These are phyloP conservation scores for Durio zibethinus DNA, from an alignment of 345 rosid genomes.

Conservation along the genomic window DNA sequence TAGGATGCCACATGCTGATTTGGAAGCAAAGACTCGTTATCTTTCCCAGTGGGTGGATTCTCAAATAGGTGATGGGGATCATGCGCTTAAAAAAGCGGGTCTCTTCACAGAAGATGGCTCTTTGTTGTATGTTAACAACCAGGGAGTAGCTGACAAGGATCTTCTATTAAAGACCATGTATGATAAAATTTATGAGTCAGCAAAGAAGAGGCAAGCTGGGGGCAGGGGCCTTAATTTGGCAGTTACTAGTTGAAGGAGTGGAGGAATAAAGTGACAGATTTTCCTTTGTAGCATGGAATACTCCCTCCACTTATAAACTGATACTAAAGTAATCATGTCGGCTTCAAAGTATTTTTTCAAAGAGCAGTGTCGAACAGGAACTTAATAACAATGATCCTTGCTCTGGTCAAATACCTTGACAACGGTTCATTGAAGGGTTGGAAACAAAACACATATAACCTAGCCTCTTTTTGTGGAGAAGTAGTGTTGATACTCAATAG, in stretches of 20 bases:
- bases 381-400: constrained; percentile 2
- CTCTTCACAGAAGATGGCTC: constrained; percentile 17
- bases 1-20: constrained; percentile 16
- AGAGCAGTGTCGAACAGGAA: background rate
- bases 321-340: constrained; percentile 17
- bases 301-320: constrained; percentile 33
- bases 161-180: constrained; percentile 10
- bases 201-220: constrained; percentile 16
- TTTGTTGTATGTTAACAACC: background rate
- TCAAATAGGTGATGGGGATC: constrained; percentile 17
- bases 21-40: constrained; percentile 6
- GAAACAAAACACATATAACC: background rate
- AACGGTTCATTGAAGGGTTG: background rate
- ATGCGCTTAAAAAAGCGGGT: constrained; percentile 5
- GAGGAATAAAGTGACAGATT: constrained; percentile 5
- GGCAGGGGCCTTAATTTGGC: constrained; percentile 21
- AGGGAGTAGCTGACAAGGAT: constrained; percentile 11
- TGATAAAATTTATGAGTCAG: constrained; percentile 15
- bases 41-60: constrained; percentile 18
- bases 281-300: constrained; percentile 12
- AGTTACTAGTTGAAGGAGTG: constrained; percentile 13
- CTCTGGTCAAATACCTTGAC: background rate
- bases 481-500: background rate
- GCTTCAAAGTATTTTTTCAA: constrained; percentile 3
- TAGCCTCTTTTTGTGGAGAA: background rate